Percentiles rank a stretch among this genome's conserved stretches.
Conservation (phyloP, 176 grass and related monocot species). For the Thalia dealbata region DNA sequence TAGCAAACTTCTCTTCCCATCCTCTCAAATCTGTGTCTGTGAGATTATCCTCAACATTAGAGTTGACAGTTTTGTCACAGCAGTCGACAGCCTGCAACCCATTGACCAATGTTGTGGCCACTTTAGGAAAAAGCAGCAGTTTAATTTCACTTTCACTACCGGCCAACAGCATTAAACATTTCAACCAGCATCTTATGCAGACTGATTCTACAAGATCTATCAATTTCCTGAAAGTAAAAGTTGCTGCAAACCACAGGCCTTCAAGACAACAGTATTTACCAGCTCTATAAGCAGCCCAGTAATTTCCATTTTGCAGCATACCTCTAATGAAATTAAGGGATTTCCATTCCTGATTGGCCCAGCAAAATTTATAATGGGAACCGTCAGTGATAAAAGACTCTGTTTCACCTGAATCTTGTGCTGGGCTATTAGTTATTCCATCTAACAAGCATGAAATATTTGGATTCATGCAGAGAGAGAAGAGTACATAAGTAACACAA, state of each 20-base stretch:
- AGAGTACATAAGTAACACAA: conserved; percentile 49
- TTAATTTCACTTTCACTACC: conserved; percentile 72
- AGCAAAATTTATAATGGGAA: conserved; percentile 23
- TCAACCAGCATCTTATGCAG: conserved; percentile 56
- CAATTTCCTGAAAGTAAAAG: conserved; percentile 78
- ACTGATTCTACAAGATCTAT: conserved; percentile 37
- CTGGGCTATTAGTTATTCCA: conserved; percentile 1
- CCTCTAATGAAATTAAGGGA: conserved; percentile 40
- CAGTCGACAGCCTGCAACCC: conserved; percentile 44
- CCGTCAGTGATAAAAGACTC: background rate
- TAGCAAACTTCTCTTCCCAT: conserved; percentile 38
- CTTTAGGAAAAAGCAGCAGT: conserved; percentile 64
- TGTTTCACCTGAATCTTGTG: conserved; percentile 22
- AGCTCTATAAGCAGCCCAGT: conserved; percentile 77
- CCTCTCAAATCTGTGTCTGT: conserved; percentile 30
- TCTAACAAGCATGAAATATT: conserved; percentile 23
- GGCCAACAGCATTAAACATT: conserved; percentile 55
- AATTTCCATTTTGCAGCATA: conserved; percentile 50
- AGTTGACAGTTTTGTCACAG: conserved; percentile 30
- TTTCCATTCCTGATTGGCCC: conserved; percentile 49
- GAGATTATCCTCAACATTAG: conserved; percentile 8
- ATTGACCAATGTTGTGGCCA: conserved; percentile 39
- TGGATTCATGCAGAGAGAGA: conserved; percentile 39
- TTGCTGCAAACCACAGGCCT: conserved; percentile 70
- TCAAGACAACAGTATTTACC: conserved; percentile 61